These are phyloP conservation scores for Cercospora beticola DNA, from an alignment of 2,329 filamentous ascomycete species.

Conservation along the genomic window DNA sequence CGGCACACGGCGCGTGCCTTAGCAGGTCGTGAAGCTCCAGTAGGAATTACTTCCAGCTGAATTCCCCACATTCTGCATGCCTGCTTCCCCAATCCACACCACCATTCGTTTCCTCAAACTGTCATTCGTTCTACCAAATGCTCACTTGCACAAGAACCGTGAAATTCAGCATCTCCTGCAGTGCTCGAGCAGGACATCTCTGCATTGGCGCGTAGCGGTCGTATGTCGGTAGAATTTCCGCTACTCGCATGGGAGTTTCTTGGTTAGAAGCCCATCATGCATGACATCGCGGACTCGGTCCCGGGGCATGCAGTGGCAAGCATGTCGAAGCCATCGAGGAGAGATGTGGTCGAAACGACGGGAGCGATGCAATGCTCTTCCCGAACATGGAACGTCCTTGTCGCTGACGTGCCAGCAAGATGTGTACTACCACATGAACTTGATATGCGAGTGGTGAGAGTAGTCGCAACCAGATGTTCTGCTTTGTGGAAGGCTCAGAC, in stretches of 20 bases:
- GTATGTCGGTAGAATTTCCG: background rate
- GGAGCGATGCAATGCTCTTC: background rate
- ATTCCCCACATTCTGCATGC: background rate
- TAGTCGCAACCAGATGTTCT: background rate
- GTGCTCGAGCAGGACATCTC: background rate
- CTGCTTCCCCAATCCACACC: background rate
- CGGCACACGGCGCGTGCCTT: background rate
- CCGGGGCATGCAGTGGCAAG: background rate
- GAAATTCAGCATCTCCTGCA: background rate
- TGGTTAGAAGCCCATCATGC: background rate
- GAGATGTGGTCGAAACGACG: background rate
- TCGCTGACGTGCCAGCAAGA: background rate
- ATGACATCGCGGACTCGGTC: background rate
- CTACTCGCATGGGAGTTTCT: background rate
- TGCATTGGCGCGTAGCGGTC: background rate
- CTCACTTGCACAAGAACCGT: background rate
- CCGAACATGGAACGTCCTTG: background rate
- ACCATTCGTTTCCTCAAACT: background rate
- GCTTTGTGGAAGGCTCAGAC: background rate
- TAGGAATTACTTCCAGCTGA: background rate
- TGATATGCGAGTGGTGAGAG: background rate
- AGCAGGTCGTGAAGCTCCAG: background rate
- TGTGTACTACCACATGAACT: background rate
- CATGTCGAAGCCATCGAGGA: background rate
- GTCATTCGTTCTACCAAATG: background rate